Base-by-base conservation (phyloP, 1,284 basidiomycete genomes). In the Cystobasidium sp. region DNA sequence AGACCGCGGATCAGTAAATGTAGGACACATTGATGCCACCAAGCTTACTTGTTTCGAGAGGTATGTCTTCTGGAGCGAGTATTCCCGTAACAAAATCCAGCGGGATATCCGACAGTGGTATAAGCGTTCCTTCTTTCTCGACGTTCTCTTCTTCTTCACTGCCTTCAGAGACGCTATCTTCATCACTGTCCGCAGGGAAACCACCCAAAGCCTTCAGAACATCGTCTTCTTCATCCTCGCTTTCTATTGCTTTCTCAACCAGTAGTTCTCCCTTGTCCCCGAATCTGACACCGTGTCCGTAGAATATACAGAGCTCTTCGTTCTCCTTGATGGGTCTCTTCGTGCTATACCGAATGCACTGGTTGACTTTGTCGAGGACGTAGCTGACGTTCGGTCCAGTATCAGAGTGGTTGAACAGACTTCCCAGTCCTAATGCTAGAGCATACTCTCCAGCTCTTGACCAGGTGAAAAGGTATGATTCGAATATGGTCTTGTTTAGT, bases 391-490 rank as follows among this genome's bases (percentile, higher is more conserved):
- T 94, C 1, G 91, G 91, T 1, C 37, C 43, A 0, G 78, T 77
- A 18, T 86, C 83, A 0, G 89, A 88, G 81, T 92, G 91, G 78
- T 93, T 93, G 83, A 94, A 93, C 4, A 93, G 80, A 0, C 91
- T 91, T 9, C 91, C 90, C 39, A 96, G 85, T 1, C 94, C 94
- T 0, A 96, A 82, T 0, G 92, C 91, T 1, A 98, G 85, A 0
- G 91, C 94, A 91, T 93, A 93, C 1, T 88, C 87, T 0, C 90
- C 90, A 76, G 88, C 87, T 61, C 84, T 75, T 58, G 78, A 83
- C 91, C 93, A 97, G 55, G 88, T 89, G 80, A 95, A 95, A 0
- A 92, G 89, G 81, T 95, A 95, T 64, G 90, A 88, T 77, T 94
- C 91, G 16, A 96, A 83, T 0, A 91, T 83, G 0, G 91, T 95